These are phyloP conservation scores for Mortierella sp. DNA, from an alignment of 371 early-diverging fungal species.

Conservation along the genomic window DNA sequence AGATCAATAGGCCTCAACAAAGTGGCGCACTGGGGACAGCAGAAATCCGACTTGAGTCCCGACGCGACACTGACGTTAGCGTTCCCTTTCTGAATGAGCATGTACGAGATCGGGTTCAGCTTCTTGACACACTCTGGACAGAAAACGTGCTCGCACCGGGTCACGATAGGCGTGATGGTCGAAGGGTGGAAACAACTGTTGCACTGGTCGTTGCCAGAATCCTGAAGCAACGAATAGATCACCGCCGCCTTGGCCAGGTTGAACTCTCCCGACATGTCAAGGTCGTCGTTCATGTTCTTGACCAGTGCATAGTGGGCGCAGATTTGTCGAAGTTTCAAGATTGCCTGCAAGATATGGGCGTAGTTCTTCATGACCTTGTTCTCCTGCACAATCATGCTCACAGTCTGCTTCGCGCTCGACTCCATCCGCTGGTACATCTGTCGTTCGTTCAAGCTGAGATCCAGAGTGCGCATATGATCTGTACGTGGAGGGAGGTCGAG, in stretches of 20 bases:
- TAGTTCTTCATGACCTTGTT: constrained; percentile 72
- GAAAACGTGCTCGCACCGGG: constrained; percentile 57
- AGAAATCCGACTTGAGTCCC: constrained; percentile 44
- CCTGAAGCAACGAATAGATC: constrained; percentile 43
- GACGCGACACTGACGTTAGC: constrained; percentile 51
- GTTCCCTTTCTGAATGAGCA: constrained; percentile 50
- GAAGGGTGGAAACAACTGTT: constrained; percentile 43
- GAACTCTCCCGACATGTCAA: constrained; percentile 50
- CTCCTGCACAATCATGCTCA: constrained; percentile 56
- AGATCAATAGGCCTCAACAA: constrained; percentile 27
- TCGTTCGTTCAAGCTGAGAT: constrained; percentile 66
- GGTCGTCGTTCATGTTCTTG: constrained; percentile 47
- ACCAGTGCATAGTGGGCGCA: constrained; percentile 58
- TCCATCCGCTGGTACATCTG: constrained; percentile 66
- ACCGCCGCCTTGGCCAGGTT: constrained; percentile 46
- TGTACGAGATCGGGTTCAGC: constrained; percentile 44
- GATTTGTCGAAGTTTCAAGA: constrained; percentile 72
- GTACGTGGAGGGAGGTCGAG: constrained; percentile 67
- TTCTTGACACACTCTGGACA: constrained; percentile 56
- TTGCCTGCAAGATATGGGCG: constrained; percentile 68
- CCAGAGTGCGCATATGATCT: constrained; percentile 60
- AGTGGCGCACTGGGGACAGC: constrained; percentile 37
- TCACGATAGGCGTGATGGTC: constrained; percentile 42
- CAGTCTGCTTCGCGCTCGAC: constrained; percentile 57
- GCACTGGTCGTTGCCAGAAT: constrained; percentile 57